Evolutionary conservation across 805 yeast genomes (phyloP).

Genomic region (Ogataea trehalophila): DNA sequence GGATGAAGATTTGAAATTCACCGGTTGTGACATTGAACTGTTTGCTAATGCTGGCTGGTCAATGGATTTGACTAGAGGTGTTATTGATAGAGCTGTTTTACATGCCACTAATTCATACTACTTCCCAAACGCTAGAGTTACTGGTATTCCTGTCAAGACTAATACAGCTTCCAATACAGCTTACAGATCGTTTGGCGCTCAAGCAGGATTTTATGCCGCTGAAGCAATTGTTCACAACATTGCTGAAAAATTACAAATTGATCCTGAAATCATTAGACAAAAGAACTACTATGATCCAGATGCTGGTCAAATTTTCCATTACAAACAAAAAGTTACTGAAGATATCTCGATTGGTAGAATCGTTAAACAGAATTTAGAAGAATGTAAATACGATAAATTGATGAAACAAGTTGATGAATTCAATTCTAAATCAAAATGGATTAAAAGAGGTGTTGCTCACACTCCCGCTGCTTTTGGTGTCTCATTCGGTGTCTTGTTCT

Average conservation of each 20-base stretch:
- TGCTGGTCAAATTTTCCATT: constrained; percentile 31
- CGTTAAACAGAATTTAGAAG: constrained; percentile 32
- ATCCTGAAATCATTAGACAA: constrained; percentile 35
- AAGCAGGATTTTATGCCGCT: constrained; percentile 43
- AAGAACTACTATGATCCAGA: constrained; percentile 33
- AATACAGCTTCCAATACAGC: constrained; percentile 46
- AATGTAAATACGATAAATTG: constrained; percentile 31
- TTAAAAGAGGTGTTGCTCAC: constrained; percentile 42
- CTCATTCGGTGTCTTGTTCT: constrained; percentile 39
- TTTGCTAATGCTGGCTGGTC: constrained; percentile 47
- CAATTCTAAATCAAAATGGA: constrained; percentile 37
- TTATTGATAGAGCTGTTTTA: constrained; percentile 41
- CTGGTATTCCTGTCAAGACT: constrained; percentile 38
- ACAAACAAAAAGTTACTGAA: constrained; percentile 36
- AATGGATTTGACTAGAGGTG: constrained; percentile 45
- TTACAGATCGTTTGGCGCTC: constrained; percentile 46
- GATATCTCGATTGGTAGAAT: constrained; percentile 37
- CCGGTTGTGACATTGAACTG: constrained; percentile 34
- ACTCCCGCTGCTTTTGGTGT: constrained; percentile 46
- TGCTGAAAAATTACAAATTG: constrained; percentile 35
- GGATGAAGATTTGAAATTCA: constrained; percentile 37
- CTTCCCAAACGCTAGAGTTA: constrained; percentile 36
- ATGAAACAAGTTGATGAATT: constrained; percentile 35
- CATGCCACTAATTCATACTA: constrained; percentile 40
- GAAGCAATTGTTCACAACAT: constrained; percentile 37